Evolutionary conservation across 2,329 filamentous ascomycete genomes (phyloP).

Genomic region (Fusarium sp.): DNA sequence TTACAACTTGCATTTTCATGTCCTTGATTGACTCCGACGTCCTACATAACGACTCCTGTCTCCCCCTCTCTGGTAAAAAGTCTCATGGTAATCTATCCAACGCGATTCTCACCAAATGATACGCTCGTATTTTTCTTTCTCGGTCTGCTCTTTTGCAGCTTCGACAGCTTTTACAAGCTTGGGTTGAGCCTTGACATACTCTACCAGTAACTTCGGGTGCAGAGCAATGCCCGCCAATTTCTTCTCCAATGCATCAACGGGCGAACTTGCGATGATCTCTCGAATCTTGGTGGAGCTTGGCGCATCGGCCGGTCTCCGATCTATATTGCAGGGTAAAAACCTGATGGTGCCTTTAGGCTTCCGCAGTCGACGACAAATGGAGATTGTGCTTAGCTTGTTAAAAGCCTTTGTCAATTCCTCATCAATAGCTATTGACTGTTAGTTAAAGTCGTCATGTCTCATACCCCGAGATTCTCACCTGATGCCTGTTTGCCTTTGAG

Average conservation of each 20-base stretch:
- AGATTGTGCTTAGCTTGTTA: constrained; percentile 17
- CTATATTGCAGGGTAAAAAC: constrained; percentile 31
- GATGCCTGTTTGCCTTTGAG: not conserved
- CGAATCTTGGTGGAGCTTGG: constrained; percentile 49
- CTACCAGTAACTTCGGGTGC: constrained; percentile 19
- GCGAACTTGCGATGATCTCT: constrained; percentile 21
- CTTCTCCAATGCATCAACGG: not conserved
- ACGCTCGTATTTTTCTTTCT: not conserved
- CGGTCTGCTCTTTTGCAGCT: not conserved
- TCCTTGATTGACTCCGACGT: not conserved
- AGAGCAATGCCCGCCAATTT: constrained; percentile 19
- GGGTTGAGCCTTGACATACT: constrained; percentile 15
- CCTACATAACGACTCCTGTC: not conserved
- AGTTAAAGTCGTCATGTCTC: not conserved
- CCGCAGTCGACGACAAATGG: constrained; percentile 28
- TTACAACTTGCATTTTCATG: too few relatives aligned
- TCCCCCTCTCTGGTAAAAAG: too few relatives aligned
- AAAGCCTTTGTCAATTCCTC: constrained; percentile 4
- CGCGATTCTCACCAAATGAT: constrained; percentile 3
- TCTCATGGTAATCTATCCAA: too few relatives aligned
- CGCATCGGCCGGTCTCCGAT: not conserved
- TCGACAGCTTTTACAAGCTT: not conserved
- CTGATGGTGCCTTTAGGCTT: constrained; percentile 37
- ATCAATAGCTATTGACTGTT: not conserved
- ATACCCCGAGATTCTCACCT: constrained; percentile 2